Base-by-base conservation (phyloP, 2,329 filamentous ascomycete genomes). In the Epichloe scottii region DNA sequence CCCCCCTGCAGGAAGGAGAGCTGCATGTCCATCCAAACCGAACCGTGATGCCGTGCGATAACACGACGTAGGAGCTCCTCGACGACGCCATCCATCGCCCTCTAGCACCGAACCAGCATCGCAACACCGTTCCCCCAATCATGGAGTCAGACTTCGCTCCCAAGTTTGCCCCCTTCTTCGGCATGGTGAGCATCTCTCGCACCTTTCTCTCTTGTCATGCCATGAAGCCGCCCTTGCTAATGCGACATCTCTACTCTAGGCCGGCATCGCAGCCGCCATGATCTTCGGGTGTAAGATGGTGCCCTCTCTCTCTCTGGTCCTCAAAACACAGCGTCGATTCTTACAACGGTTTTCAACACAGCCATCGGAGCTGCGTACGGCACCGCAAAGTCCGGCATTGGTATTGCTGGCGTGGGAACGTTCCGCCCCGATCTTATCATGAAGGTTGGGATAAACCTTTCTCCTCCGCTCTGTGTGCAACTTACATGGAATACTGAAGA, bases 351-450 rank as follows among this genome's bases (percentile, higher is more conserved):
- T 26, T 41, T 53, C 30, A 49, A 46, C 37, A 34, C 55, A 80
- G 77, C 72, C 62, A 69, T 78, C 58, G 88, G 88, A 62, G 88
- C 88, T 60, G 88, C 88, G 55, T 93, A 89, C 69, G 88, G 88
- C 57, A 94, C 88, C 51, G 86, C 88, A 38, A 94, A 91, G 70
- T 88, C 88, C 40, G 88, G 88, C 58, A 90, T 93, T 65, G 87
- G 87, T 62, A 94, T 94, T 62, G 82, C 86, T 35, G 88, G 87
- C 60, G 85, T 93, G 56, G 88, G 87, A 63, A 89, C 84, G 38
- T 93, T 90, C 69, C 77, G 87, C 63, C 85, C 88, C 53, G 87
- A 93, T 66, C 75, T 94, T 58, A 93, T 93, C 69, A 93, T 94
- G 87, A 94, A 93, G 83, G 86, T 85, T 70, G 37, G 51, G 14